Conservation (phyloP, 2,329 filamentous ascomycete genomes). For the Anisogramma anomala region DNA sequence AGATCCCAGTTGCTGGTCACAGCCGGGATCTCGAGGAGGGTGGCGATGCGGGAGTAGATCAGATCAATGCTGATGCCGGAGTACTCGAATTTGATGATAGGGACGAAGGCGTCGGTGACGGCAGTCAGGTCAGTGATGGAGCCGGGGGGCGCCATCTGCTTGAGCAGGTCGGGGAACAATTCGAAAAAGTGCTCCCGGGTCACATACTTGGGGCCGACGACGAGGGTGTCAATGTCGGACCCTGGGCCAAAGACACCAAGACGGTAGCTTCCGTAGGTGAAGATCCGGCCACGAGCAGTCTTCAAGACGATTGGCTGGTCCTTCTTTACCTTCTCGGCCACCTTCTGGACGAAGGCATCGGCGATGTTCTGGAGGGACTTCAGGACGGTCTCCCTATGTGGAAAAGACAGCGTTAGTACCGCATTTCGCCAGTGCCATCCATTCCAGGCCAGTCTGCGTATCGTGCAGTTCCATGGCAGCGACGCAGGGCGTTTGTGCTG, state of each 20-base stretch:
- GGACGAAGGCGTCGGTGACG: constrained; percentile 84
- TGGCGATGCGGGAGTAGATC: constrained; percentile 69
- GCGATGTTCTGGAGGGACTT: constrained; percentile 67
- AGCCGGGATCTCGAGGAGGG: constrained; percentile 55
- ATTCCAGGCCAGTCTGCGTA: no score
- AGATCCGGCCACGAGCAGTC: constrained; percentile 80
- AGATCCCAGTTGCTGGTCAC: constrained; percentile 40
- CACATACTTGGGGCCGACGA: constrained; percentile 84
- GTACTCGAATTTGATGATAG: constrained; percentile 95
- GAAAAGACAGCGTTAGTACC: background rate
- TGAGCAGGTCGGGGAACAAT: constrained; percentile 69
- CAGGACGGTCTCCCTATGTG: constrained; percentile 56
- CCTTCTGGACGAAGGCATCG: constrained; percentile 74
- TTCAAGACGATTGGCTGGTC: constrained; percentile 68
- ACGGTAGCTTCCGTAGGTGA: constrained; percentile 91
- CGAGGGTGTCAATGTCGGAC: constrained; percentile 94
- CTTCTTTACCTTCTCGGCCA: constrained; percentile 59
- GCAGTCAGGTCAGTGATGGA: constrained; percentile 74
- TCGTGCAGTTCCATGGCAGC: constrained; percentile 5
- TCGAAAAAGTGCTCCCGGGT: constrained; percentile 85
- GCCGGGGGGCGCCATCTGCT: constrained; percentile 63
- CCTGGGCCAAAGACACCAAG: constrained; percentile 89
- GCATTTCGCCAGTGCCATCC: no score
- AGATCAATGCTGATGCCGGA: constrained; percentile 88
- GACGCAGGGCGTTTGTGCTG: background rate